These are phyloP conservation scores for Acanthamoeba castellanii DNA, from an alignment of 208 protist genomes.

Conservation along the genomic window DNA sequence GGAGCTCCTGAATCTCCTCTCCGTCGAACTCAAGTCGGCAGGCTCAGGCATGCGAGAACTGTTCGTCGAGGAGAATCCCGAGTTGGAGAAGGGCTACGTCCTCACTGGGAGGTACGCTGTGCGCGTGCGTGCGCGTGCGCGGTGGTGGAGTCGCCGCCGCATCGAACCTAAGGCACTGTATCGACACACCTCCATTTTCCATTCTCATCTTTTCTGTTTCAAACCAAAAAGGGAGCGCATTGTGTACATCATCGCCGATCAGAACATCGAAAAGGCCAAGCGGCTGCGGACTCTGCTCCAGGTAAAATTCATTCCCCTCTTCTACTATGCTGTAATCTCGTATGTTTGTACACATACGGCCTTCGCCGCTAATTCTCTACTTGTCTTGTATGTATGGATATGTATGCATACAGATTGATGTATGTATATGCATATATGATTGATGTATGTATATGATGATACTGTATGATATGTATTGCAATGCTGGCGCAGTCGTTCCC, in stretches of 20 bases:
- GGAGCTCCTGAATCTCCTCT: slow-evolving; percentile 29
- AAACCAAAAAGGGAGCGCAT: not conserved
- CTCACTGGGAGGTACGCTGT: not conserved
- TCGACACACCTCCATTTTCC: not conserved
- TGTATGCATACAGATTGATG: no score
- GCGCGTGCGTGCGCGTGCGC: no score
- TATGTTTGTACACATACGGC: not conserved
- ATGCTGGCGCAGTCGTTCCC: not conserved
- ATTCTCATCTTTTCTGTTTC: not conserved
- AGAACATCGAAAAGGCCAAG: not conserved
- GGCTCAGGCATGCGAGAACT: not conserved
- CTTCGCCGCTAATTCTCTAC: no score
- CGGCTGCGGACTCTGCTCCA: not conserved
- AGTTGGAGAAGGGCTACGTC: slow-evolving; percentile 40
- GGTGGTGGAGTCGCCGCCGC: no score
- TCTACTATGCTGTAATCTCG: not conserved
- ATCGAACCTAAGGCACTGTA: not conserved
- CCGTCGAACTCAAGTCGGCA: slow-evolving; percentile 59
- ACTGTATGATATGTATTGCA: not conserved
- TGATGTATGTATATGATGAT: no score
- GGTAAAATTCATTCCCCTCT: not conserved
- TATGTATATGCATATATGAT: no score
- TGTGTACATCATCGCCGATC: not conserved
- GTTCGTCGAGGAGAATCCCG: slow-evolving; percentile 25
- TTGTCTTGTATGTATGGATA: no score